Evolutionary conservation across 345 rosid species (phyloP).

Genomic region (Gossypium sturtianum): DNA sequence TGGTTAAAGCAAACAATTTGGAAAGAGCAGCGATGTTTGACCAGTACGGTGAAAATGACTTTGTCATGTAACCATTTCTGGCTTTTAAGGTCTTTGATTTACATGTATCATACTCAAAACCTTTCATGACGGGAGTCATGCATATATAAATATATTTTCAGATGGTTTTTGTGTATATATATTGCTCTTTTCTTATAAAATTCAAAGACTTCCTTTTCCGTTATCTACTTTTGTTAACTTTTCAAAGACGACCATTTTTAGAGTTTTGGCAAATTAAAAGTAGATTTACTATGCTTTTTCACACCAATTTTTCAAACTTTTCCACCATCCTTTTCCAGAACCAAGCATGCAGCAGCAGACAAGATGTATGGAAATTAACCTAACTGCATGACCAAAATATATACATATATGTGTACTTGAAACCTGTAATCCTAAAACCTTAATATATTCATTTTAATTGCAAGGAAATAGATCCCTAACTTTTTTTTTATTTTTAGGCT

Average conservation of each 20-base stretch:
- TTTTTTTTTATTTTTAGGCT: too few species aligned
- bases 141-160: background rate
- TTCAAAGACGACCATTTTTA: background rate
- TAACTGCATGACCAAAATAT: background rate
- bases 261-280: background rate
- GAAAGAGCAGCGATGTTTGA: background rate
- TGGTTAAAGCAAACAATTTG: background rate
- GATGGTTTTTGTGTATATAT: too few species aligned
- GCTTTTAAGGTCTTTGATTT: background rate
- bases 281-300: background rate
- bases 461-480: too few species aligned
- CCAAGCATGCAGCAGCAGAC: background rate
- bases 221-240: background rate
- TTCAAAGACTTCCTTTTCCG: background rate
- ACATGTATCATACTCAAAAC: background rate
- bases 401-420: background rate
- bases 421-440: too few species aligned
- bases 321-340: background rate
- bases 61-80: background rate
- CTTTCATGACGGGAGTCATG: background rate
- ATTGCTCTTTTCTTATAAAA: background rate
- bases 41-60: background rate
- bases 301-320: background rate
- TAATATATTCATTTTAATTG: too few species aligned
- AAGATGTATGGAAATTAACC: conserved; percentile 12